A percentile compares a stretch with the other conserved stretches of the same genome.
Conservation (phyloP, 2,329 filamentous ascomycete species). For the Arthrobotrys iridis region DNA sequence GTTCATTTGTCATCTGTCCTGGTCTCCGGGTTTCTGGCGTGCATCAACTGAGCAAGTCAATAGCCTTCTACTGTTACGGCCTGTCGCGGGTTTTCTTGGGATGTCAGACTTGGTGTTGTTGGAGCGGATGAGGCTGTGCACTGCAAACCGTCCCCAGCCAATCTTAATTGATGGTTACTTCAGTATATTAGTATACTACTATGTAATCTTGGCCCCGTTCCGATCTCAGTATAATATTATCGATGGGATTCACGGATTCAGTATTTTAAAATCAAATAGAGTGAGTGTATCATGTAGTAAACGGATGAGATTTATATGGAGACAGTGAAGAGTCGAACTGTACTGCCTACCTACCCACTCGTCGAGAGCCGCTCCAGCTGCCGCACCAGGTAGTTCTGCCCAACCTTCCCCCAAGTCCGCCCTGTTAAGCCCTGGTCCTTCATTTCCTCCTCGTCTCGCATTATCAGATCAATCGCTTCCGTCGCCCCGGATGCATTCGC, state of each 20-base stretch:
- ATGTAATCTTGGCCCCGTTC: too few relatives aligned
- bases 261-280: too few relatives aligned
- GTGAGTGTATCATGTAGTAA: too few relatives aligned
- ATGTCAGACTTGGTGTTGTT: not conserved
- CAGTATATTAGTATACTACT: too few relatives aligned
- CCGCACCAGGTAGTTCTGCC: conserved; percentile 39
- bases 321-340: too few relatives aligned
- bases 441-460: conserved; percentile 48
- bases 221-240: too few relatives aligned
- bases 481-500: conserved; percentile 43
- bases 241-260: too few relatives aligned
- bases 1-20: too few relatives aligned
- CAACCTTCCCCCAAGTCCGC: conserved; percentile 33
- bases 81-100: not conserved
- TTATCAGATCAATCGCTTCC: conserved; percentile 42
- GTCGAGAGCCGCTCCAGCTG: conserved; percentile 36
- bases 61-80: too few relatives aligned
- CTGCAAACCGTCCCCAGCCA: not conserved
- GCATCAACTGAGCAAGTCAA: too few relatives aligned
- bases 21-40: too few relatives aligned
- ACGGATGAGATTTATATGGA: not conserved
- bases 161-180: too few relatives aligned
- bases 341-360: not conserved
- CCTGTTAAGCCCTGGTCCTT: conserved; percentile 39
- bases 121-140: conserved; percentile 29